Evolutionary conservation across 495 filamentous ascomycete genomes (phyloP).

Genomic region (Aspergillus ostianus): DNA sequence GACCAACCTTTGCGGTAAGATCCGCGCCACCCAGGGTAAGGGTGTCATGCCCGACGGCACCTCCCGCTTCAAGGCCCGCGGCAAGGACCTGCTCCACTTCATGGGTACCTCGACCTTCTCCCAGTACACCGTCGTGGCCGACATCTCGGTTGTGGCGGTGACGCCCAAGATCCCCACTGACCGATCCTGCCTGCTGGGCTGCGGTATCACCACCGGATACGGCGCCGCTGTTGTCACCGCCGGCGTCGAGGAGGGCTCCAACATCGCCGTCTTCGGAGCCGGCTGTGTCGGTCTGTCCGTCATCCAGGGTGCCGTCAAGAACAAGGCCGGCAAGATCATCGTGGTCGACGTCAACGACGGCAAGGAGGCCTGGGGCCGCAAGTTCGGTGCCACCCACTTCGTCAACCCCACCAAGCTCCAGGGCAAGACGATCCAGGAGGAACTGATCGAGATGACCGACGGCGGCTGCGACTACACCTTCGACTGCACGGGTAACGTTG

Average conservation of each 20-base stretch:
- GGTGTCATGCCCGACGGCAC: constrained; percentile 99
- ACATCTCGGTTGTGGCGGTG: constrained; percentile 96
- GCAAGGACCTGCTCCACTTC: constrained; percentile 93
- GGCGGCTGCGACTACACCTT: constrained; percentile 99
- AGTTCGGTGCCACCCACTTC: constrained; percentile 96
- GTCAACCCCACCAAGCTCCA: constrained; percentile 86
- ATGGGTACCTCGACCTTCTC: constrained; percentile 99
- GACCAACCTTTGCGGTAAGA: constrained; percentile 99
- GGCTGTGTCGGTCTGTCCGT: constrained; percentile 95
- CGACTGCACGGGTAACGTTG: constrained; percentile 96
- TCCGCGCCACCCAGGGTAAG: constrained; percentile 93
- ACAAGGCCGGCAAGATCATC: constrained; percentile 86
- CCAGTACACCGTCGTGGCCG: constrained; percentile 97
- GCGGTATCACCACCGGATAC: constrained; percentile 98
- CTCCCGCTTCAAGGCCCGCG: constrained; percentile 90
- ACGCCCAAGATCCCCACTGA: constrained; percentile 89
- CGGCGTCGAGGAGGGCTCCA: constrained; percentile 83
- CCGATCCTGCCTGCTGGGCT: constrained; percentile 91
- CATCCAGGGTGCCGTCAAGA: constrained; percentile 90
- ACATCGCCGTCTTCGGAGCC: constrained; percentile 89
- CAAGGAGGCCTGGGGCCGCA: constrained; percentile 89
- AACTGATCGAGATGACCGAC: constrained; percentile 97
- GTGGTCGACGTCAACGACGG: constrained; percentile 90
- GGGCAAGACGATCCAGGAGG: constrained; percentile 77
- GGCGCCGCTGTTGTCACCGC: constrained; percentile 93